Percentiles rank a stretch among this genome's conserved stretches.
These are phyloP conservation scores for Skeletonema tropicum DNA, from an alignment of 108 stramenopile species.

Conservation along the genomic window DNA sequence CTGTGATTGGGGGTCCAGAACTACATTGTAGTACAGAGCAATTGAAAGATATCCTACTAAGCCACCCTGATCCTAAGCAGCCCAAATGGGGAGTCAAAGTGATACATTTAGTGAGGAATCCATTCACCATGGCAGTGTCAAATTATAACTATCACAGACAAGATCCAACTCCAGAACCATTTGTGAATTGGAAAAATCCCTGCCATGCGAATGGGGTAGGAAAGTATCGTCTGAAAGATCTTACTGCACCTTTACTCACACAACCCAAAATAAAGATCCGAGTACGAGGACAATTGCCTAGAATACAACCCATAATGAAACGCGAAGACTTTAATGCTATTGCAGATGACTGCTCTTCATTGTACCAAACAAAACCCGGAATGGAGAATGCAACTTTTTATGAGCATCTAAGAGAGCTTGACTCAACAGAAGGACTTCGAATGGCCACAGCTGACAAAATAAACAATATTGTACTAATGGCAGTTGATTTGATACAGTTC, in stretches of 20 bases:
- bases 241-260: not conserved
- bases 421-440: not conserved
- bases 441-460: not conserved
- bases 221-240: not conserved
- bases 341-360: not conserved
- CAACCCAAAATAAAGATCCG: not conserved
- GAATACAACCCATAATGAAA: not conserved
- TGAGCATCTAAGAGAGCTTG: not conserved
- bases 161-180: slow-evolving; percentile 13
- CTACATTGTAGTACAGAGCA: not conserved
- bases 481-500: slow-evolving; percentile 1
- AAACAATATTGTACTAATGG: not conserved
- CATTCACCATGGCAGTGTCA: slow-evolving; percentile 10
- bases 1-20: not conserved
- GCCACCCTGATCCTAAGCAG: not conserved
- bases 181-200: slow-evolving; percentile 1
- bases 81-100: slow-evolving; percentile 9
- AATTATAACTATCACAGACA: slow-evolving; percentile 12
- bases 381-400: slow-evolving; percentile 9
- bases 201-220: not conserved
- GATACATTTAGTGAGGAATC: slow-evolving; percentile 14
- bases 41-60: not conserved
- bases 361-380: not conserved
- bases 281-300: not conserved
- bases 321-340: not conserved